Conservation (phyloP, 306 rosid species). For the Calophaca sinica region DNA sequence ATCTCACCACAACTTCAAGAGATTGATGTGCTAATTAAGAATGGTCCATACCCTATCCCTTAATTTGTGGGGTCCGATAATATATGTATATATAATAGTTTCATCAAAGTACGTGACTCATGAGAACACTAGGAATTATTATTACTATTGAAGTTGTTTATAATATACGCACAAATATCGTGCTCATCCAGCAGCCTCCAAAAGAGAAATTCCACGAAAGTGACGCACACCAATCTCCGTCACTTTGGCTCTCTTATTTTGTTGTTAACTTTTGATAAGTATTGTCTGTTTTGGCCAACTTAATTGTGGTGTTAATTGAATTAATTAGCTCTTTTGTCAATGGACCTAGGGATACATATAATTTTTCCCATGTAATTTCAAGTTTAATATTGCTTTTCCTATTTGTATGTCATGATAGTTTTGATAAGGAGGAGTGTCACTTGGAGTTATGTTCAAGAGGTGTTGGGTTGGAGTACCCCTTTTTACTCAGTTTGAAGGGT, state of each 20-base stretch:
- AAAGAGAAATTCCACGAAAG: slow-evolving; percentile 67
- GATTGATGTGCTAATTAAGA: slow-evolving; percentile 37
- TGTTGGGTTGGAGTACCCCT: no score
- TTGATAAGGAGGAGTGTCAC: no score
- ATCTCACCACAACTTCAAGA: slow-evolving; percentile 44
- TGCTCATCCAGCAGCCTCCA: slow-evolving; percentile 68
- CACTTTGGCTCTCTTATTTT: slow-evolving; percentile 58
- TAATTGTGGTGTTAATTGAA: slow-evolving; percentile 27
- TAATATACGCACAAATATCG: slow-evolving; percentile 52
- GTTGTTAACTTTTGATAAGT: slow-evolving; percentile 39
- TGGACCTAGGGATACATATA: not conserved
- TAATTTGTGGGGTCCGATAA: slow-evolving; percentile 24
- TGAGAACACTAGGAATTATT: slow-evolving; percentile 47
- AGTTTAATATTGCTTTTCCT: no score
- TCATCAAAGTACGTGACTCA: slow-evolving; percentile 58
- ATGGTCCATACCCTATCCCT: slow-evolving; percentile 48
- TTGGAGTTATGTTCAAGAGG: no score
- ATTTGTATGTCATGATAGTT: no score
- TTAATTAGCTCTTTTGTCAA: slow-evolving; percentile 39
- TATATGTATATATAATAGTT: slow-evolving; percentile 8
- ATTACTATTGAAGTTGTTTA: slow-evolving; percentile 34
- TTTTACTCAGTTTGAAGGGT: no score
- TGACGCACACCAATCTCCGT: slow-evolving; percentile 52
- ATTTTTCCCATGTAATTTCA: no score
- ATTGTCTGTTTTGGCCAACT: slow-evolving; percentile 47